phyloP scores from a whole-genome alignment of 2,329 filamentous ascomycete genomes.

The Beauveria pseudobassiana region DNA sequence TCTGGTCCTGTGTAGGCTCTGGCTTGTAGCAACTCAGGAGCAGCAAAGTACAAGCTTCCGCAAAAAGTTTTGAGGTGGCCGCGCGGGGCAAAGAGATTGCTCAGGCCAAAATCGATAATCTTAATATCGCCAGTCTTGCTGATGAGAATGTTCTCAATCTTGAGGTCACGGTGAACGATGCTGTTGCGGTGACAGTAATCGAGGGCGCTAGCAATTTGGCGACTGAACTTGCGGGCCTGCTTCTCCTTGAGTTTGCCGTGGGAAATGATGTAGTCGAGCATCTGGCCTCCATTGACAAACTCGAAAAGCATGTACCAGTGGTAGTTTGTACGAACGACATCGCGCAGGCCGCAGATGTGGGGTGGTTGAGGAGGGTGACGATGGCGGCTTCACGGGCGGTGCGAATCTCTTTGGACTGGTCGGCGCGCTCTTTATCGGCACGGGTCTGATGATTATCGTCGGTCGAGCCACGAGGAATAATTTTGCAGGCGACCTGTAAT shows the following conservation, averaged over 20 bases:
- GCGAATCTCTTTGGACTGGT: constrained; percentile 92
- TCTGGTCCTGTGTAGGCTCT: constrained; percentile 93
- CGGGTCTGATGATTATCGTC: constrained; percentile 71
- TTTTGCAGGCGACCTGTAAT: constrained; percentile 84
- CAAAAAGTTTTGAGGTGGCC: constrained; percentile 92
- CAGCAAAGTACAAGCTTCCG: constrained; percentile 94
- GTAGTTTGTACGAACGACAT: constrained; percentile 91
- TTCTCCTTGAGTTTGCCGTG: constrained; percentile 97
- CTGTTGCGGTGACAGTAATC: constrained; percentile 98
- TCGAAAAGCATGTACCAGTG: constrained; percentile 99
- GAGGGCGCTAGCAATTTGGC: constrained; percentile 91
- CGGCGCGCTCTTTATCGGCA: constrained; percentile 77
- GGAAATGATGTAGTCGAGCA: constrained; percentile 99
- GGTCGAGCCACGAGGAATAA: constrained; percentile 82
- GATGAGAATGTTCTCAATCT: constrained; percentile 99
- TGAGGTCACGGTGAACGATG: constrained; percentile 93
- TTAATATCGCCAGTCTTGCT: constrained; percentile 99
- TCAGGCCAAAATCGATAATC: constrained; percentile 97
- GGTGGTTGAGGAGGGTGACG: constrained; percentile 86
- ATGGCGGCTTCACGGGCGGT: constrained; percentile 95
- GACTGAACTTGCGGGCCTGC: constrained; percentile 93
- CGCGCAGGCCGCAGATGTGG: constrained; percentile 91
- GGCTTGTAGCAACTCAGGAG: constrained; percentile 87
- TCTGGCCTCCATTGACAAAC: constrained; percentile 97
- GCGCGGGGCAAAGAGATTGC: constrained; percentile 86